A percentile compares a stretch with the other conserved stretches of the same genome.
These are phyloP conservation scores for Simmondsia chinensis DNA, from an alignment of 148 eudicot genomes.

Conservation along the genomic window DNA sequence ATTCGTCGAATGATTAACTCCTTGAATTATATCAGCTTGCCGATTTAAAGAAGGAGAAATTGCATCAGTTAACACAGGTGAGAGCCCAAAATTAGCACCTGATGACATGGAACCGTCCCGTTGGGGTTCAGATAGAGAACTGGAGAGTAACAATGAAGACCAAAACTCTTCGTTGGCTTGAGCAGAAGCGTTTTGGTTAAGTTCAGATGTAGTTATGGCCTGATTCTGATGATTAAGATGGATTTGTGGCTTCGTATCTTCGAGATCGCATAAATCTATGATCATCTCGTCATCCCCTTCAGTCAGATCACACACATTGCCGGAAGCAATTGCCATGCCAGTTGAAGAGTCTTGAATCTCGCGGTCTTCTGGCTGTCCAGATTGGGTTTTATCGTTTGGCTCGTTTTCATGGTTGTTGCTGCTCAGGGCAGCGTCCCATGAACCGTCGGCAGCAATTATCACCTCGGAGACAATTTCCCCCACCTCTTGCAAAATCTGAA, in stretches of 20 bases:
- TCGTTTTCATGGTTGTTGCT: constrained; percentile 27
- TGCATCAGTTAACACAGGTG: constrained; percentile 48
- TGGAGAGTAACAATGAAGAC: constrained; percentile 22
- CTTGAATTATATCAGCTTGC: constrained; percentile 23
- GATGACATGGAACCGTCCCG: constrained; percentile 10
- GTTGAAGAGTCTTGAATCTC: constrained; percentile 4
- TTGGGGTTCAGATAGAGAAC: constrained; percentile 15
- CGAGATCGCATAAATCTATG: constrained; percentile 15
- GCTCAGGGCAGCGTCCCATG: constrained; percentile 50
- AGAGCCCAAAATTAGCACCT: constrained; percentile 13
- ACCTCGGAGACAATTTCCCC: constrained; percentile 49
- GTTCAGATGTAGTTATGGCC: constrained; percentile 15
- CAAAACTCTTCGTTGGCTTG: constrained; percentile 23
- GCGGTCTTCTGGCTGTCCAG: constrained; percentile 13
- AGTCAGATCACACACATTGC: constrained; percentile 64
- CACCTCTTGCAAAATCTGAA: constrained; percentile 62
- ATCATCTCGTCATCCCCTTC: constrained; percentile 47
- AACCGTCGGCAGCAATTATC: constrained; percentile 60
- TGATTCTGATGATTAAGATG: constrained; percentile 17
- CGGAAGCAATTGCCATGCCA: constrained; percentile 11
- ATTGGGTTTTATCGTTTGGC: constrained; percentile 18
- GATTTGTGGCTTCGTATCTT: constrained; percentile 42
- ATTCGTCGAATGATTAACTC: constrained; percentile 11
- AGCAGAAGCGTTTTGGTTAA: constrained; percentile 21
- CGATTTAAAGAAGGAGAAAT: constrained; percentile 34